Conservation (phyloP, 306 rosid genomes). For the Erythrophleum fordii region DNA sequence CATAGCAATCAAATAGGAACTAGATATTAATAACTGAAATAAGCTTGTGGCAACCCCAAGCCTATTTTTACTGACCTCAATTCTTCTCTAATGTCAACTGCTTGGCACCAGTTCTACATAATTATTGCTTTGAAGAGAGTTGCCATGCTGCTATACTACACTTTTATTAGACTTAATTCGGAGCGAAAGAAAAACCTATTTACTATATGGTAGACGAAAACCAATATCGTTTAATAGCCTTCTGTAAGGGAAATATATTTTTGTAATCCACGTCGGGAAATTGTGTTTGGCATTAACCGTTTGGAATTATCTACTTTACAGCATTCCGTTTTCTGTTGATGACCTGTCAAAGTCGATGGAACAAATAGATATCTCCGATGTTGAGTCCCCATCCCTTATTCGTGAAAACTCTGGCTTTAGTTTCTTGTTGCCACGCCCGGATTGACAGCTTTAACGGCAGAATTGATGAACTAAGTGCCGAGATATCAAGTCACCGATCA, state of each 20-base stretch:
- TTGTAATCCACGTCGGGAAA: slow-evolving; percentile 16
- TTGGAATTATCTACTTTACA: slow-evolving; percentile 41
- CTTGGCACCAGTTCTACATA: slow-evolving; percentile 2
- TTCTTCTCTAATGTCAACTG: slow-evolving; percentile 10
- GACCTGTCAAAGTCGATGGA: slow-evolving; percentile 62
- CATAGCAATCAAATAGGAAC: slow-evolving; percentile 13
- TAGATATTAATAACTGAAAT: slow-evolving; percentile 18
- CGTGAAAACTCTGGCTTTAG: slow-evolving; percentile 66
- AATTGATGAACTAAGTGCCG: slow-evolving; percentile 32
- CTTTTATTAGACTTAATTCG: background rate
- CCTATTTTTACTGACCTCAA: slow-evolving; percentile 13
- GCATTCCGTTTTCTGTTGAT: slow-evolving; percentile 67
- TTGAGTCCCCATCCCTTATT: slow-evolving; percentile 55
- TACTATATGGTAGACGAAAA: background rate
- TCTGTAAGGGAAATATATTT: slow-evolving; percentile 15
- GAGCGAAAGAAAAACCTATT: background rate
- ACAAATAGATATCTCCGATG: slow-evolving; percentile 59
- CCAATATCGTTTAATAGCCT: slow-evolving; percentile 2
- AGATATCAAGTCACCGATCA: slow-evolving; percentile 26
- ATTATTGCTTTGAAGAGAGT: background rate
- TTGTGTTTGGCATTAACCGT: slow-evolving; percentile 34
- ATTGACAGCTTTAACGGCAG: slow-evolving; percentile 39
- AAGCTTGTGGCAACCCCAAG: slow-evolving; percentile 20
- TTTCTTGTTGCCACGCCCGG: slow-evolving; percentile 57
- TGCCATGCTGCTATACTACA: background rate